Base-by-base conservation (phyloP, 2,329 filamentous ascomycete species). In the Penicillium capsulatum region DNA sequence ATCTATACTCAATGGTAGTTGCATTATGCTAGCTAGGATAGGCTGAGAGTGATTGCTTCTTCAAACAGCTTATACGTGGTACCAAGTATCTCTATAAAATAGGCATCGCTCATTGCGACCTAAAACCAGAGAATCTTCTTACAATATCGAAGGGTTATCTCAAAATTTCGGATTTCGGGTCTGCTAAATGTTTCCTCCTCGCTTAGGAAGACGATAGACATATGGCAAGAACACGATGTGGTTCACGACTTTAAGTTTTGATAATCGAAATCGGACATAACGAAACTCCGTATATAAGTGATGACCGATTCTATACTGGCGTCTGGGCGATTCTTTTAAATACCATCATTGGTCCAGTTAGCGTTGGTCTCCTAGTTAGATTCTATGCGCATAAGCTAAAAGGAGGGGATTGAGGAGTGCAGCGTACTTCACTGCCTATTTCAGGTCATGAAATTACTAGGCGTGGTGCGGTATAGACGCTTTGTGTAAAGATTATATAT, bases 131-230 rank as follows among this genome's bases (percentile, higher is more conserved):
- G 19, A 80, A 79, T 44, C 61, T 79, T 39, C 69, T 80, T 51
- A 75, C 79, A 42, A 75, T 76, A 42, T 77, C 73, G 55, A 73
- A 76, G 49, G 76, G 76, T 10, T 67, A 72, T 8, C 63, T 80
- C 36, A 80, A 79, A 58, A 77, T 79, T 52, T 76, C 71, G 7
- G 76, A 80, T 57, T 79, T 80, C 49, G 76, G 76, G 30, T 65
- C 92, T 55, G 87, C 88, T 57, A 88, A 94, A 66, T 94, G 88
- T 75, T 94, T 94, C 74, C 81, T 88, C 43, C 92, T 94, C 85
- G 88, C 88, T 3, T 94, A 88, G 88, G 88, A 94, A 66, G 86
- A 84, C 32, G 85, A 92, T 59, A 81, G 86, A 19, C 88, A 94
- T 67, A 90, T 94, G 86, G 89, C 90, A 3, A 86, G 85, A 24